Base-by-base conservation (phyloP, 2,329 filamentous ascomycete genomes). In the Trichoderma sp. region DNA sequence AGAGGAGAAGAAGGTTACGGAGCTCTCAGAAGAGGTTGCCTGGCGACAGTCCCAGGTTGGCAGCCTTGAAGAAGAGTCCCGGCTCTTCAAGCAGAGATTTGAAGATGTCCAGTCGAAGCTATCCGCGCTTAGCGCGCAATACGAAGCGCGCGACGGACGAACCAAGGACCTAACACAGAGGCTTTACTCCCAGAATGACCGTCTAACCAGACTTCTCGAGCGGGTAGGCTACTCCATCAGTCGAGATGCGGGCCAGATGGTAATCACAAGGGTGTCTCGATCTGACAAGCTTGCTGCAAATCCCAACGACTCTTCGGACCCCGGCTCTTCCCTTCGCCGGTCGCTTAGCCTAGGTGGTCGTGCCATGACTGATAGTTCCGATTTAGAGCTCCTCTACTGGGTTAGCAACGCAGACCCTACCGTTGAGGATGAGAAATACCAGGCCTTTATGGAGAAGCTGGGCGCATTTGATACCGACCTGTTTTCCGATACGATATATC, bases 121-220 rank as follows among this genome's bases (percentile, higher is more conserved):
- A 20, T 81, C 85, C 8, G 79, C 81, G 3, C 79, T 91, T 17
- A 84, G 84, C 17, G 83, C 83, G 28, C 88, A 90, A 65, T 88
- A 93, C 61, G 90, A 94, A 57, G 86, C 88, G 59, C 92, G 94
- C 59, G 91, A 92, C 53, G 84, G 86, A 67, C 91, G 91, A 73
- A 91, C 93, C 6, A 94, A 93, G 79, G 93, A 98, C 74, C 84
- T 98, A 13, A 97, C 94, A 1, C 92, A 94, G 77, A 90, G 91
- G 70, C 85, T 98, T 4, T 97, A 93, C 79, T 87, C 90, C 1
- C 93, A 97, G 73, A 95, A 96, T 73, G 93, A 97, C 75, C 91
- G 93, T 28, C 85, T 98, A n/a, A 88, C 89, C 72, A 90, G 92
- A 66, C 88, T 99, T 62, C 85, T 99, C 0, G 95, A 98, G 78